Evolutionary conservation across 768 basidiomycete species (phyloP), one percentile per base, ranked within the genome.

Genomic region (Leccinum imitatum): DNA sequence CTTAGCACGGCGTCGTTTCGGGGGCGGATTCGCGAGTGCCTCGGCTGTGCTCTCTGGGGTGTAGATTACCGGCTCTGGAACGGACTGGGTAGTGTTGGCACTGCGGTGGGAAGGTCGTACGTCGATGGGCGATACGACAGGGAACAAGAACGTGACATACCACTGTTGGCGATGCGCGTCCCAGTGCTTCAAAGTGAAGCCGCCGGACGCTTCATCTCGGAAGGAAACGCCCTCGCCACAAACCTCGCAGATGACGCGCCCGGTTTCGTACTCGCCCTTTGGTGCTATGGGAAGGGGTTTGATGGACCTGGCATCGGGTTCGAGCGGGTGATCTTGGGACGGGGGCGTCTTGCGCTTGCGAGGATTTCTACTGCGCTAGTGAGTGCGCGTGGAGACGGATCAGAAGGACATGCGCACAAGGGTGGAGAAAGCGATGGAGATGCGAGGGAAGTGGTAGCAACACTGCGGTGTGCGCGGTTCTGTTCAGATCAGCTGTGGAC

Each of bases 1-100:
- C 67, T 91, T 91, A 0, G 89, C 87, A 33, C 89, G 81, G 4
- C 89, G 83, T 19, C 87, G 84, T 67, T 90, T 89, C 14, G 80
- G 72, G 0, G 82, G 80, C 4, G 81, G 81, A 66, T 81, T 78
- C 2, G 77, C 71, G n/a, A 77, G 73, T 14, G 76, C 69, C 60
- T 79, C 76, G 14, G 74, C 76, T 15, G 77, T 71, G 59, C 70
- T 76, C 63, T 77, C 78, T 6, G 79, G 80, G 30, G 77, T 78
- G 65, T 78, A 78, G 33, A 79, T 76, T 15, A 80, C 76, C 6
- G 79, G 72, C 17, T 76, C 73, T 6, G 63, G 68, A n/a, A 62
- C 70, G 7, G 66, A 62, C 63, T 75, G 73, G 44, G 75, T 71
- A 9, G 73, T 67, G 48, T 66, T 73, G 31, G 64, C 67, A 57